Conservation (phyloP, 305 asterid species). For the Striga hermonthica region DNA sequence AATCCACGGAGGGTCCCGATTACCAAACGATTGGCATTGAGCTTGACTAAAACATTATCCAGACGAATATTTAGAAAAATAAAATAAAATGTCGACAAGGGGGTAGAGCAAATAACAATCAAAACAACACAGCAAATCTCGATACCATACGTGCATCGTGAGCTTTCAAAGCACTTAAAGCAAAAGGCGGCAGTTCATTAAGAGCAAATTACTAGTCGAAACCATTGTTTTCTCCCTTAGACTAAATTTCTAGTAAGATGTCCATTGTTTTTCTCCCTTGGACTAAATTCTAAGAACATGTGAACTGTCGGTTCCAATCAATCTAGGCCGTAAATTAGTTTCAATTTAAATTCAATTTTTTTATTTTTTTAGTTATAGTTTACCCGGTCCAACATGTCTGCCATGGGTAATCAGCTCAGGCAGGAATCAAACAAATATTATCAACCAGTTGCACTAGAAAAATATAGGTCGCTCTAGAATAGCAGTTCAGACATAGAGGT, state of each 20-base stretch:
- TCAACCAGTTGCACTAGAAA: slow-evolving; percentile 3
- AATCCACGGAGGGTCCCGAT: slow-evolving; percentile 94
- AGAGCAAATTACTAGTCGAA: no score
- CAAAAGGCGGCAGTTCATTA: background rate
- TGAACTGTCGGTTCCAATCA: no score
- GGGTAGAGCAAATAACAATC: background rate
- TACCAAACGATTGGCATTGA: slow-evolving; percentile 88
- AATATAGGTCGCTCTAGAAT: background rate
- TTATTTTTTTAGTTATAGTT: no score
- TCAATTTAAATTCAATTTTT: no score
- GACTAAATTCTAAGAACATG: no score
- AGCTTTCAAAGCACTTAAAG: background rate
- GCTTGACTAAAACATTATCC: slow-evolving; percentile 52
- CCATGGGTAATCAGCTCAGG: background rate
- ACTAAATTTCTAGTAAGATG: no score
- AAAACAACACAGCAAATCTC: background rate
- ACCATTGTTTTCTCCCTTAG: no score
- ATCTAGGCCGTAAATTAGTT: no score
- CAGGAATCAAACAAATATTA: slow-evolving; percentile 11
- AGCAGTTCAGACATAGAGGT: background rate
- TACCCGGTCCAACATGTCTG: background rate
- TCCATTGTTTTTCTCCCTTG: no score
- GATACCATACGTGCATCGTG: background rate
- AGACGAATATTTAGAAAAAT: background rate
- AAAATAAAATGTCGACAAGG: background rate